A percentile compares a stretch with the other conserved stretches of the same genome.
Conservation (phyloP, 495 filamentous ascomycete genomes). For the Podospora pseudoanserina region DNA sequence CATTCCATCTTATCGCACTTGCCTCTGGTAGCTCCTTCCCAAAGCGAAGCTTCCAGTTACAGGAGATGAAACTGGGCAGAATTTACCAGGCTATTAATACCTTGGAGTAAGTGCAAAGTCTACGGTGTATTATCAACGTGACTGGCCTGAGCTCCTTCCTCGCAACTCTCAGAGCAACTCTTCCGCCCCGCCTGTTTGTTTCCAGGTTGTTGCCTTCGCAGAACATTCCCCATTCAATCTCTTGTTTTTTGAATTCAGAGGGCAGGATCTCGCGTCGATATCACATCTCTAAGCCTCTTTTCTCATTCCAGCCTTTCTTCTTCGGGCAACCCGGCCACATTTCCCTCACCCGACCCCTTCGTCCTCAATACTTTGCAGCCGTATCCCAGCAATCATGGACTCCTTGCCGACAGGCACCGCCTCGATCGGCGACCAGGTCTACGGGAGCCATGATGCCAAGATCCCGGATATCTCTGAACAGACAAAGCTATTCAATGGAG, state of each 20-base stretch:
- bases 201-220: not conserved
- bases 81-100: too few species aligned
- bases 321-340: not conserved
- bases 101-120: not conserved
- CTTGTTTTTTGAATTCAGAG: not conserved
- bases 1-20: too few species aligned
- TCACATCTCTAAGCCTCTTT: not conserved
- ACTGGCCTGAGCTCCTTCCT: not conserved
- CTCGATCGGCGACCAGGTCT: not conserved
- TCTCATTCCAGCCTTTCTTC: not conserved
- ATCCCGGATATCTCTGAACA: not conserved
- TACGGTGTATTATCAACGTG: not conserved
- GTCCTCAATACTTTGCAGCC: not conserved
- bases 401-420: not conserved
- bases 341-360: not conserved
- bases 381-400: not conserved
- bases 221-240: not conserved
- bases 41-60: too few species aligned
- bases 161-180: not conserved
- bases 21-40: not conserved
- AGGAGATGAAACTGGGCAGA: too few species aligned
- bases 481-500: not conserved
- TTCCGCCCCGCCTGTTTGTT: not conserved
- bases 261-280: not conserved
- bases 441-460: not conserved